phyloP scores from a whole-genome alignment of 1,284 basidiomycete species.

The Fistulinella staudtii region DNA sequence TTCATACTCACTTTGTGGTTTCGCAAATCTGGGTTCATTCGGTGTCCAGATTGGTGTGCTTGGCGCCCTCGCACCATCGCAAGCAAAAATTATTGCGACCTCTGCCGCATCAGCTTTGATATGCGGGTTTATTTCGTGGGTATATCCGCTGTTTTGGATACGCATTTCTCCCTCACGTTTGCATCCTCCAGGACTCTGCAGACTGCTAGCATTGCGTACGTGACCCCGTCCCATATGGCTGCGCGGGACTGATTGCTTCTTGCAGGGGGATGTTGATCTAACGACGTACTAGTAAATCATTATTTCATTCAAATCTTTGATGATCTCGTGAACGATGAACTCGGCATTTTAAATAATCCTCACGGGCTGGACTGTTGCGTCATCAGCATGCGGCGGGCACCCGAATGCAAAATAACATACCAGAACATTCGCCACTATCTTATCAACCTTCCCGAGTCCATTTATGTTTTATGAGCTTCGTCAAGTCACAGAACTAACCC shows the following conservation, averaged over 20 bases:
- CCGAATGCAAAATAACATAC: too few relatives aligned
- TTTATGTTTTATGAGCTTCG: too few relatives aligned
- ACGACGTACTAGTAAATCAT: conserved; percentile 11
- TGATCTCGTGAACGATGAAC: too few relatives aligned
- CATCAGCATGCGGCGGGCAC: too few relatives aligned
- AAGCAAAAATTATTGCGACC: conserved; percentile 65
- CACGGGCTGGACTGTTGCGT: not conserved
- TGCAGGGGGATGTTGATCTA: conserved; percentile 50
- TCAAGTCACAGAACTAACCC: too few relatives aligned
- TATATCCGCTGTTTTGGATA: not conserved
- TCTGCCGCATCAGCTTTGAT: conserved; percentile 77
- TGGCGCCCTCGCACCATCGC: conserved; percentile 76
- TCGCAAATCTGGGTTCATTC: conserved; percentile 82
- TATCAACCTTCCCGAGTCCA: too few relatives aligned
- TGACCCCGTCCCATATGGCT: conserved; percentile 14
- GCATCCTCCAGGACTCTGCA: conserved; percentile 48
- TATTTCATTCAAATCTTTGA: too few relatives aligned
- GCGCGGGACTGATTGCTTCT: conserved; percentile 7
- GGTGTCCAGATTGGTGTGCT: conserved; percentile 92
- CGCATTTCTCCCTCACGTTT: not conserved
- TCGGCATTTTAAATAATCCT: not conserved
- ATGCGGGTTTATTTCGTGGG: conserved; percentile 67
- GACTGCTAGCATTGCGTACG: conserved; percentile 69
- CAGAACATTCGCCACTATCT: too few relatives aligned
- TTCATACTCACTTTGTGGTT: conserved; percentile 84